Evolutionary conservation across 192 early-diverging fungal species (phyloP).

Genomic region (Globomyces pollinis-pini): DNA sequence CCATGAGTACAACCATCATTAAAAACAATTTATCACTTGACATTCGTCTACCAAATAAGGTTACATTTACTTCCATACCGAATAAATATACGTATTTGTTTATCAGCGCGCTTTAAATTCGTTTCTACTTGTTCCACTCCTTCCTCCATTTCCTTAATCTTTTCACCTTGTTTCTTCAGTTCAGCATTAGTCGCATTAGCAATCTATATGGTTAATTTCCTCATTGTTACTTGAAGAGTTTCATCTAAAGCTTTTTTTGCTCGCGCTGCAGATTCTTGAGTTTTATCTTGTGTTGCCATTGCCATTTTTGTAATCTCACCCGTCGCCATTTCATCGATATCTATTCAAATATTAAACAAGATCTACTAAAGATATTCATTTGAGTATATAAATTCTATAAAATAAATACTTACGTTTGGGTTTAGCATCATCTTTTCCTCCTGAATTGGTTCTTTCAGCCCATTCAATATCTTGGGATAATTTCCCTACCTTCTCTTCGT

Average conservation of each 20-base stretch:
- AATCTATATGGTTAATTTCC: conserved; percentile 37
- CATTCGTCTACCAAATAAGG: conserved; percentile 35
- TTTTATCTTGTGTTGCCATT: conserved; percentile 43
- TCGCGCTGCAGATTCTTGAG: conserved; percentile 31
- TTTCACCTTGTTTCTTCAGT: conserved; percentile 47
- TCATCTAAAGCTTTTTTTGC: conserved; percentile 38
- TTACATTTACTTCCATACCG: conserved; percentile 35
- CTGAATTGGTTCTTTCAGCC: conserved; percentile 46
- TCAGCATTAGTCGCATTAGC: conserved; percentile 36
- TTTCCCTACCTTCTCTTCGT: conserved; percentile 36
- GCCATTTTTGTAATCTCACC: conserved; percentile 44
- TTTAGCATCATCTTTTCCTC: conserved; percentile 29
- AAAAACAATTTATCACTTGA: conserved; percentile 53
- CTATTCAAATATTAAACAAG: conserved; percentile 9
- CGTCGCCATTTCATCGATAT: conserved; percentile 40
- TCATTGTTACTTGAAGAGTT: conserved; percentile 34
- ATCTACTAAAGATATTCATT: not conserved
- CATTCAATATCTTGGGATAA: conserved; percentile 51
- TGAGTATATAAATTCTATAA: not conserved
- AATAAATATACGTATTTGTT: conserved; percentile 50
- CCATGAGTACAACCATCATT: conserved; percentile 48
- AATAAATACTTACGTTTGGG: conserved; percentile 25
- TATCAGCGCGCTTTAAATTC: conserved; percentile 51
- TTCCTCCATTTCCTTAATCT: conserved; percentile 41
- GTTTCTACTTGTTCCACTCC: conserved; percentile 43